Evolutionary conservation across 257 asterid species (phyloP).

Genomic region (Solanum pennellii): DNA sequence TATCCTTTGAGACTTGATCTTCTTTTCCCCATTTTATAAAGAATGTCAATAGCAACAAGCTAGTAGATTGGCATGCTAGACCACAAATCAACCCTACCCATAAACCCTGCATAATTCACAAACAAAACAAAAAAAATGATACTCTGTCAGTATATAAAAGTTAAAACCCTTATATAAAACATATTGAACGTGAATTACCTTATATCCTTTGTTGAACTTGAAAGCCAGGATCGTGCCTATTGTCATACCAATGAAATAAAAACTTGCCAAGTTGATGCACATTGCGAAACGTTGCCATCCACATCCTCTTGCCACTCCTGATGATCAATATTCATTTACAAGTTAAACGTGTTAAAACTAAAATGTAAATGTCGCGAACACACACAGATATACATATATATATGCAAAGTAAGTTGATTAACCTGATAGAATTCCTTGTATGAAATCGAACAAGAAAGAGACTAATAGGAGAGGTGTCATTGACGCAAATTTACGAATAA

Average conservation of each 20-base stretch:
- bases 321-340: neutral
- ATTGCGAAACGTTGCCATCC: slow-evolving; percentile 69
- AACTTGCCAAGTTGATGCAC: slow-evolving; percentile 21
- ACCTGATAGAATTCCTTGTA: slow-evolving; percentile 78
- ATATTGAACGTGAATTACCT: slow-evolving; percentile 18
- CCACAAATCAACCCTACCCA: slow-evolving; percentile 84
- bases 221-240: slow-evolving; percentile 42
- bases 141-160: neutral
- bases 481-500: slow-evolving; percentile 34
- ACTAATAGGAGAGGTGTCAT: slow-evolving; percentile 55
- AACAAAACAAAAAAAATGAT: too few species aligned
- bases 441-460: slow-evolving; percentile 45
- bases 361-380: neutral
- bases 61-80: slow-evolving; percentile 35
- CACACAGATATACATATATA: neutral
- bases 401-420: neutral
- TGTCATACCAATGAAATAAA: slow-evolving; percentile 40
- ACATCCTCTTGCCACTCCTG: slow-evolving; percentile 80
- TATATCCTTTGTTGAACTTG: slow-evolving; percentile 35
- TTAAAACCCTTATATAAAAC: neutral
- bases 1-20: slow-evolving; percentile 11
- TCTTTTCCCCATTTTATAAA: slow-evolving; percentile 47
- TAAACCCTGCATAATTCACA: slow-evolving; percentile 34
- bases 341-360: neutral
- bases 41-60: slow-evolving; percentile 40